phyloP scores from a whole-genome alignment of 2,329 filamentous ascomycete species.

The Plectosphaerella cucumerina region DNA sequence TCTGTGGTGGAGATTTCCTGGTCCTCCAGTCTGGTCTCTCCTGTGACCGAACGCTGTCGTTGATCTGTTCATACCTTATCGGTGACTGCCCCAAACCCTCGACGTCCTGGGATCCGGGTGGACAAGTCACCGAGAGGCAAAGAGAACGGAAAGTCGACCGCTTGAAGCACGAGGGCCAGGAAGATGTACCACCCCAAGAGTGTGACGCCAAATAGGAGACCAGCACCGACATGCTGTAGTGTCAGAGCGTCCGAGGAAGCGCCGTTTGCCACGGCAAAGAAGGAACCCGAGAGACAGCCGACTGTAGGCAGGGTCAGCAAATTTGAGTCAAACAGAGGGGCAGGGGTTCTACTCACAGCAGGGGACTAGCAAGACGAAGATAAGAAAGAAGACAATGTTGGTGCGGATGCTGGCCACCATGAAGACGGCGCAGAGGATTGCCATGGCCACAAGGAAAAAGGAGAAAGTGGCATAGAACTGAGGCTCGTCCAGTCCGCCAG shows the following conservation, averaged over 20 bases:
- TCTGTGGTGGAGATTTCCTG: no score
- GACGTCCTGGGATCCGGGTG: conserved; percentile 28
- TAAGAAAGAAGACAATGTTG: conserved; percentile 58
- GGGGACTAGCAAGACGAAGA: conserved; percentile 52
- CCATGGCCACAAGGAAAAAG: conserved; percentile 61
- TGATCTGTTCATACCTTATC: no score
- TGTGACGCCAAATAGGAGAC: conserved; percentile 16
- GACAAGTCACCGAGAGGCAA: conserved; percentile 48
- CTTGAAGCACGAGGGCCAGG: conserved; percentile 39
- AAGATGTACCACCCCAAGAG: conserved; percentile 47
- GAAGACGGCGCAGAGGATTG: conserved; percentile 55
- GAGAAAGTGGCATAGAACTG: conserved; percentile 45
- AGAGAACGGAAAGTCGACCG: conserved; percentile 46
- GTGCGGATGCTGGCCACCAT: conserved; percentile 61
- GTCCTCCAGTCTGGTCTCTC: no score
- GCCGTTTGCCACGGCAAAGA: conserved; percentile 20
- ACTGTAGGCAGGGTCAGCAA: conserved; percentile 11
- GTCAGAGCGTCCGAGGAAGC: conserved; percentile 9
- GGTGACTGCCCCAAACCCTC: no score
- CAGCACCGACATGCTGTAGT: conserved; percentile 22
- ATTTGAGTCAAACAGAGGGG: background rate
- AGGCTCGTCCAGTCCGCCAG: conserved; percentile 32
- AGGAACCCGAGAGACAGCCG: conserved; percentile 21
- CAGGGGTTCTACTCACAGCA: conserved; percentile 18
- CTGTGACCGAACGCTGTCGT: no score